These are phyloP conservation scores for Vaccinium myrtillus DNA, from an alignment of 148 eudicot genomes.

Conservation along the genomic window DNA sequence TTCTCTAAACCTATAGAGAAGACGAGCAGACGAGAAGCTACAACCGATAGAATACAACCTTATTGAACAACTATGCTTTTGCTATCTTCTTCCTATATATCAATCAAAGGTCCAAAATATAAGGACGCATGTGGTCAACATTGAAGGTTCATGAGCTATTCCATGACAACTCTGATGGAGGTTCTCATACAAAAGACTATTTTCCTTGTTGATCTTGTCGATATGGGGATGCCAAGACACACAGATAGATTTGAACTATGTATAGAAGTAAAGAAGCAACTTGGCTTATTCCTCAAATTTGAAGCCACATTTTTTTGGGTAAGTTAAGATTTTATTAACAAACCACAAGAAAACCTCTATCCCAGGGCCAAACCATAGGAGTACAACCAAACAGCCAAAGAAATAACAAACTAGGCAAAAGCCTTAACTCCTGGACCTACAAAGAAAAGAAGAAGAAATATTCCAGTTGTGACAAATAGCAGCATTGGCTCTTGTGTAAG, in stretches of 20 bases:
- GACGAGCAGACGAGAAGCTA: not conserved
- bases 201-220: not conserved
- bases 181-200: not conserved
- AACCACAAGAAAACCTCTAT: too few species aligned
- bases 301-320: constrained; percentile 7
- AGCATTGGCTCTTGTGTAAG: too few species aligned
- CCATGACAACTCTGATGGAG: not conserved
- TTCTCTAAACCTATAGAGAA: not conserved
- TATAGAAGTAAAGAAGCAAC: not conserved
- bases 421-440: too few species aligned
- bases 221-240: not conserved
- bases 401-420: too few species aligned
- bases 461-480: too few species aligned
- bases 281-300: not conserved
- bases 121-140: not conserved
- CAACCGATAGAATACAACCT: not conserved
- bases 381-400: too few species aligned
- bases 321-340: too few species aligned
- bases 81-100: not conserved
- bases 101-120: not conserved
- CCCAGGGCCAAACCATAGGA: too few species aligned
- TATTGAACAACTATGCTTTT: not conserved
- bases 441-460: too few species aligned
- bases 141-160: not conserved
- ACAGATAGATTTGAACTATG: not conserved